Evolutionary conservation across 306 rosid species (phyloP).

Genomic region (Inga oerstediana): DNA sequence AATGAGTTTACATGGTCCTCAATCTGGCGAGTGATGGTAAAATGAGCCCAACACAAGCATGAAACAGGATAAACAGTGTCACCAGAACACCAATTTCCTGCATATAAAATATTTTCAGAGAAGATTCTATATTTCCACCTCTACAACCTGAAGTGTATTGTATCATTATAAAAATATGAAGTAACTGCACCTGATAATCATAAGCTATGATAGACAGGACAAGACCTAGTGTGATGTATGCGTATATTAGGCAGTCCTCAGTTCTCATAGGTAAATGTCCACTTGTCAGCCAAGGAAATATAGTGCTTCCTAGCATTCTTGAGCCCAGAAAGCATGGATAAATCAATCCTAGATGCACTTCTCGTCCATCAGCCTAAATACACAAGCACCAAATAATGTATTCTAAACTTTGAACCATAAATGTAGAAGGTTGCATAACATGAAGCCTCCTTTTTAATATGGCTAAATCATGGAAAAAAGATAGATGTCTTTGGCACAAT

Average conservation of each 20-base stretch:
- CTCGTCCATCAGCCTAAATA: conserved; percentile 93
- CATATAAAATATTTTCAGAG: conserved; percentile 38
- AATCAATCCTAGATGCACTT: conserved; percentile 81
- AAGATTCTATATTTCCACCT: conserved; percentile 25
- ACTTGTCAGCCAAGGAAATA: conserved; percentile 80
- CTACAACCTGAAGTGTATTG: conserved; percentile 20
- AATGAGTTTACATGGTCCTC: conserved; percentile 82
- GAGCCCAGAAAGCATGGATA: conserved; percentile 84
- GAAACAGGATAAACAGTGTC: conserved; percentile 75
- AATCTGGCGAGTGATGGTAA: conserved; percentile 90
- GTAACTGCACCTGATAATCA: conserved; percentile 78
- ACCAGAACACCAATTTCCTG: conserved; percentile 88
- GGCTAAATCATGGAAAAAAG: not conserved
- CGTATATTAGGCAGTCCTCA: conserved; percentile 73
- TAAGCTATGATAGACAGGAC: conserved; percentile 70
- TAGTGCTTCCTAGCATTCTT: conserved; percentile 91
- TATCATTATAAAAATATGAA: conserved; percentile 21
- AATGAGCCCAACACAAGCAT: conserved; percentile 72
- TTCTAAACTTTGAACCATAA: not conserved
- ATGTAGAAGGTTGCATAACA: conserved; percentile 6
- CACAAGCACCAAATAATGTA: conserved; percentile 31
- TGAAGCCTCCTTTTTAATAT: not conserved
- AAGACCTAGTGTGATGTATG: conserved; percentile 61
- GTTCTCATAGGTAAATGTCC: conserved; percentile 71
- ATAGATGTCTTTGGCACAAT: conserved; percentile 1